Evolutionary conservation across 345 rosid genomes (phyloP).

Genomic region (Rhizophora apiculata): DNA sequence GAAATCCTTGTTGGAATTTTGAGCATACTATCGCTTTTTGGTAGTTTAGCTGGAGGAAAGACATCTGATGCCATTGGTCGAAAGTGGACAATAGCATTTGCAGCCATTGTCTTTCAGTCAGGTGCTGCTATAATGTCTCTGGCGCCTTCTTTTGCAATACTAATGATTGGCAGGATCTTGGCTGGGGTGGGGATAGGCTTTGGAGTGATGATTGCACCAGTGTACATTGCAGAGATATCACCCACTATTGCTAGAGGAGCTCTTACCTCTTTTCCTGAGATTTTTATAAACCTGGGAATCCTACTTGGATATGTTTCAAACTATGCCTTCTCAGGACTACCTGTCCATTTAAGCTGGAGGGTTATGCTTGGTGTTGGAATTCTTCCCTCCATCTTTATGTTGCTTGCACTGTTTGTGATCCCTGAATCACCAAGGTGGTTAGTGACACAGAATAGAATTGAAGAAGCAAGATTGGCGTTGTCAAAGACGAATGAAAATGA

Average conservation of each 20-base stretch:
- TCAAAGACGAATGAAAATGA: constrained; percentile 22
- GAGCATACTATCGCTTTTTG: constrained; percentile 29
- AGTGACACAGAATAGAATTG: constrained; percentile 23
- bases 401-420: constrained; percentile 20
- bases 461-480: constrained; percentile 23
- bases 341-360: constrained; percentile 27
- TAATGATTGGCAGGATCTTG: constrained; percentile 25
- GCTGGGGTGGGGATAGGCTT: constrained; percentile 32
- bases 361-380: constrained; percentile 31
- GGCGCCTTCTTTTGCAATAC: constrained; percentile 22
- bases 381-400: constrained; percentile 24
- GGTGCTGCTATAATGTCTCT: constrained; percentile 29
- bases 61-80: constrained; percentile 31
- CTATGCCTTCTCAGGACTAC: constrained; percentile 26
- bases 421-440: constrained; percentile 34
- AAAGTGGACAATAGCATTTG: constrained; percentile 30
- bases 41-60: constrained; percentile 32
- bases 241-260: constrained; percentile 26
- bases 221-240: constrained; percentile 32
- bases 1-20: constrained; percentile 27
- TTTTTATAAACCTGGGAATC: constrained; percentile 26
- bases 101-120: constrained; percentile 22
- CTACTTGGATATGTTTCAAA: constrained; percentile 29
- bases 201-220: constrained; percentile 29
- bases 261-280: constrained; percentile 30